Evolutionary conservation across 768 basidiomycete species (phyloP).

Genomic region (Dentipellis fragilis): DNA sequence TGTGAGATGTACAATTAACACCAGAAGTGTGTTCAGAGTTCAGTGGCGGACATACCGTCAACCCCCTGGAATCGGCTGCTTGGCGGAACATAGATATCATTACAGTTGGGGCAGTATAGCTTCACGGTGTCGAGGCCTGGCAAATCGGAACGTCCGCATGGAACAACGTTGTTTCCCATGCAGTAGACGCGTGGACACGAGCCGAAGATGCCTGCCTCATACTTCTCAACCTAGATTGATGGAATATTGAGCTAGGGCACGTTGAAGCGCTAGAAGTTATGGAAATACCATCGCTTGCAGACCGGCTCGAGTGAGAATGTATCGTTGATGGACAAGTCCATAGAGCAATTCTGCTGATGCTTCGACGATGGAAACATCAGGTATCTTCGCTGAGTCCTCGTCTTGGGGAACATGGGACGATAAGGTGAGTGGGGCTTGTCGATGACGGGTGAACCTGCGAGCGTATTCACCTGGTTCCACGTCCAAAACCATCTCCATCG

Average conservation of each 20-base stretch:
- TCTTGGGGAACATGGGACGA: constrained; percentile 28
- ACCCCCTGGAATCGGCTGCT: constrained; percentile 93
- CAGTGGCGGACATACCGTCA: constrained; percentile 55
- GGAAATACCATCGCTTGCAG: constrained; percentile 81
- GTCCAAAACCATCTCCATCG: constrained; percentile 99
- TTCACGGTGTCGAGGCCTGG: constrained; percentile 97
- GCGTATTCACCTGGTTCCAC: constrained; percentile 84
- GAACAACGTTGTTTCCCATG: constrained; percentile 78
- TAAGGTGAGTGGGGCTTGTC: constrained; percentile 14
- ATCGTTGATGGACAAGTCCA: constrained; percentile 95
- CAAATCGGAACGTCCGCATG: constrained; percentile 90
- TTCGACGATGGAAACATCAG: constrained; percentile 97
- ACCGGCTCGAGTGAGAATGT: constrained; percentile 90
- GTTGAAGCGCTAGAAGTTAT: constrained; percentile 8
- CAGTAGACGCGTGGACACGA: constrained; percentile 95
- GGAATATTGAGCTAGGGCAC: constrained; percentile 7
- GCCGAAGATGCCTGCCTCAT: constrained; percentile 85
- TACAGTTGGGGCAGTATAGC: constrained; percentile 95
- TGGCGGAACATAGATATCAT: constrained; percentile 92
- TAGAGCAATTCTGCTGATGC: constrained; percentile 96
- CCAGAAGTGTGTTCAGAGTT: background rate
- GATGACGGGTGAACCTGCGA: constrained; percentile 5
- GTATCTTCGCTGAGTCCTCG: constrained; percentile 92
- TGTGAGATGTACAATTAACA: background rate
- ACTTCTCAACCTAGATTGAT: constrained; percentile 79